Base-by-base conservation (phyloP, 352 stramenopile species). In the Albugo laibachii region DNA sequence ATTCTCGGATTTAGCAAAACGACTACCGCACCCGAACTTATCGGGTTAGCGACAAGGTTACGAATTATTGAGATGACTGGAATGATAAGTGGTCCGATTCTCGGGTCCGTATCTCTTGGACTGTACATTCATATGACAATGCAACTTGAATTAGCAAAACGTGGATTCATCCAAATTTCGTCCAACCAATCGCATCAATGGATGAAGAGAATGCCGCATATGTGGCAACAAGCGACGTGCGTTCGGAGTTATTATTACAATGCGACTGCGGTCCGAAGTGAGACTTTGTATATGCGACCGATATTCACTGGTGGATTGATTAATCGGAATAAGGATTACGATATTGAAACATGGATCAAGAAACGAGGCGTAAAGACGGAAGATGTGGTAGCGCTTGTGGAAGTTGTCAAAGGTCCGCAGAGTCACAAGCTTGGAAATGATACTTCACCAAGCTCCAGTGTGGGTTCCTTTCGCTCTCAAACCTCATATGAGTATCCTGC, bases 331-430 rank as follows among this genome's bases (percentile, higher is more conserved):
- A 55, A 63, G 24, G 57, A 59, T 37, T 62, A 77, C 49, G 41
- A 69, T 27, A 73, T 73, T 40, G 58, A 77, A 54, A 62, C 47
- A 41, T 72, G 66, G 61, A 58, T 74, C 46, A 49, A 74, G 43
- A 72, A 68, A 50, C 63, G 55, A 31, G 62, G 58, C 12, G 24
- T 31, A 1, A 60, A 72, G 45, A 31, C 24, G 3, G 24, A 31
- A 10, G 24, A 31, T 31, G 24, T 31, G 3, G 24, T 31, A 10
- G 24, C 24, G 24, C 24, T 31, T 8, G 24, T 31, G 3, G 24
- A 31, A 8, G 3, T 31, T 31, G 24, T 31, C 3, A 31, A 31
- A 31, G 24, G 3, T 3, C 8, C 24, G 8, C 24, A 31, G 8
- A 31, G 8, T 31, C 24, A 31, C 8, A 10, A 3, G 8, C 8